A percentile compares a stretch with the other conserved stretches of the same genome.
These are phyloP conservation scores for Kondoa subrosea DNA, from an alignment of 768 basidiomycete genomes.

Conservation along the genomic window DNA sequence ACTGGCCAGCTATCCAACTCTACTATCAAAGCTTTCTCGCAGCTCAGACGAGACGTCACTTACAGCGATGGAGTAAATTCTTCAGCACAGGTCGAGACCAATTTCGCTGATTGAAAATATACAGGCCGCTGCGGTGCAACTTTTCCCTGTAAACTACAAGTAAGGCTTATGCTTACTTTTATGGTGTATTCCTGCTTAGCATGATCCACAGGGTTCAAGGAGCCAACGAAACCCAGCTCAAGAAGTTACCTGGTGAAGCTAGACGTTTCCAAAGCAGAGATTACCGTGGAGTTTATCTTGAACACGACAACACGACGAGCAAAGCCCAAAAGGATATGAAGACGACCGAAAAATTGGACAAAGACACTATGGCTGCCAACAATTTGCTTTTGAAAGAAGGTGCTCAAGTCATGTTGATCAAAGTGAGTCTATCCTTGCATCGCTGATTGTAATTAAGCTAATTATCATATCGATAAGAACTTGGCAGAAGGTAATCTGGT, in stretches of 20 bases:
- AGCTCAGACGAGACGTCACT: slow-evolving; percentile 48
- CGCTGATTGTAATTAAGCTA: not conserved
- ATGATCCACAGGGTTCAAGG: slow-evolving; percentile 43
- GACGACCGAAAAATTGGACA: not conserved
- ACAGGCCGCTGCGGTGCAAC: not conserved
- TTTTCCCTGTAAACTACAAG: not conserved
- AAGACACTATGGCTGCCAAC: slow-evolving; percentile 75
- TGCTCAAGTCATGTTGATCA: slow-evolving; percentile 87
- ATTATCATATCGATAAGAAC: not conserved
- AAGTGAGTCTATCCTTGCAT: slow-evolving; percentile 42
- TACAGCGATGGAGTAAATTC: slow-evolving; percentile 43
- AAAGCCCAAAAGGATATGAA: not conserved
- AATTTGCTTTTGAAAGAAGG: slow-evolving; percentile 53
- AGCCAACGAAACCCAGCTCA: slow-evolving; percentile 58
- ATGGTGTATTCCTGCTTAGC: slow-evolving; percentile 45
- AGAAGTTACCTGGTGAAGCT: slow-evolving; percentile 41
- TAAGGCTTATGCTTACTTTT: slow-evolving; percentile 56
- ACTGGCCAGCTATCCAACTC: slow-evolving; percentile 54
- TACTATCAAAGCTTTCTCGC: slow-evolving; percentile 55
- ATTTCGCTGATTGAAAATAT: not conserved
- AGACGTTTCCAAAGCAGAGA: slow-evolving; percentile 47
- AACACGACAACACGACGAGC: slow-evolving; percentile 37
- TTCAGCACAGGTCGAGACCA: slow-evolving; percentile 43
- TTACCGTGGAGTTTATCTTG: slow-evolving; percentile 33
- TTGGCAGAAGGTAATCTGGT: slow-evolving; percentile 59